Conservation (phyloP, 1,284 basidiomycete species). For the Albatrellus sp. region DNA sequence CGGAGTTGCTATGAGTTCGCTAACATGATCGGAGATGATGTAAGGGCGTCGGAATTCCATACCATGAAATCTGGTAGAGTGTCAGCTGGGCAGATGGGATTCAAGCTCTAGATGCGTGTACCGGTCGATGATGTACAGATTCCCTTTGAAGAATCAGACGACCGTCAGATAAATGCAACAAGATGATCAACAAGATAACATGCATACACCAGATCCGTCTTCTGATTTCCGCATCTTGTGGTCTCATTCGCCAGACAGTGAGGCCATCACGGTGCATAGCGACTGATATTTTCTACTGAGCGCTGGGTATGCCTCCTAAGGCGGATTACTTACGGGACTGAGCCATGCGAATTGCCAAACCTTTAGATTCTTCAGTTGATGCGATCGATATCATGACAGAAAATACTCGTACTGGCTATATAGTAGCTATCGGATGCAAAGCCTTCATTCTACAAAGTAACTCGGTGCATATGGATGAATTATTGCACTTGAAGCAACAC, state of each 20-base stretch:
- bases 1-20: background rate
- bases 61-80: slow-evolving; percentile 7
- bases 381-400: background rate
- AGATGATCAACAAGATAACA: background rate
- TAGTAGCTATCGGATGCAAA: slow-evolving; percentile 12
- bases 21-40: slow-evolving; percentile 14
- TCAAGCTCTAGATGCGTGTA: background rate
- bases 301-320: no score
- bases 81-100: background rate
- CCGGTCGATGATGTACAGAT: slow-evolving; percentile 12
- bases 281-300: slow-evolving; percentile 6
- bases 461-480: background rate
- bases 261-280: slow-evolving; percentile 14
- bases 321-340: slow-evolving; percentile 9
- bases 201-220: slow-evolving; percentile 15
- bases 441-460: slow-evolving; percentile 11
- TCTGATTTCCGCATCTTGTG: slow-evolving; percentile 13
- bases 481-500: background rate
- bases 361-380: background rate
- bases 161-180: background rate
- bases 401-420: slow-evolving; percentile 5
- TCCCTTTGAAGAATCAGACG: slow-evolving; percentile 8
- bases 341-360: slow-evolving; percentile 15
- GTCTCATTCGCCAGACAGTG: slow-evolving; percentile 12
- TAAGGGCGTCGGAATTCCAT: slow-evolving; percentile 13